Conservation (phyloP, 768 basidiomycete genomes). For the Phallus indusiatus region DNA sequence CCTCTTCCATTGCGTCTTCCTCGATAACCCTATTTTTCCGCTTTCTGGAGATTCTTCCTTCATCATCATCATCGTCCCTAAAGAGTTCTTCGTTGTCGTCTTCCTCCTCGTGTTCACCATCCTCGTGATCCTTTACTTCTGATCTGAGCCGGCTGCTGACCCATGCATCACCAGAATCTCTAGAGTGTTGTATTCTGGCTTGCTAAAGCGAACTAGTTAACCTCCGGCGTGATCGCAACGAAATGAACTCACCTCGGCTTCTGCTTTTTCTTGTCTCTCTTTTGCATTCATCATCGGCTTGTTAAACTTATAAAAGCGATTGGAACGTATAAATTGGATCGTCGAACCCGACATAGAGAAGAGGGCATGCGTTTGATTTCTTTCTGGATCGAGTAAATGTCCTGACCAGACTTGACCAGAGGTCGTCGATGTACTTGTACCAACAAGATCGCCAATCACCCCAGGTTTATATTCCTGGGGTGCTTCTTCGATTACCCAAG, state of each 20-base stretch:
- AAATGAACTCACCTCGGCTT: constrained; percentile 43
- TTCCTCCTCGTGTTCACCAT: constrained; percentile 44
- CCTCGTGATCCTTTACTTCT: too few relatives aligned
- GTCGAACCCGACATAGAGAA: constrained; percentile 79
- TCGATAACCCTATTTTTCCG: constrained; percentile 49
- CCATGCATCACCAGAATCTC: constrained; percentile 69
- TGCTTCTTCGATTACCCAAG: constrained; percentile 87
- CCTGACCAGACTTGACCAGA: constrained; percentile 64
- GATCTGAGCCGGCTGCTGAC: constrained; percentile 54
- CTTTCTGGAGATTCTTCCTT: constrained; percentile 30
- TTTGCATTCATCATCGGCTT: constrained; percentile 70
- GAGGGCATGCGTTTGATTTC: constrained; percentile 65
- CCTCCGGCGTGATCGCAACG: neutral
- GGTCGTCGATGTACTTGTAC: neutral
- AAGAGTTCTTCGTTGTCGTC: neutral
- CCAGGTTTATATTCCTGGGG: constrained; percentile 22
- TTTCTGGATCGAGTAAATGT: constrained; percentile 68
- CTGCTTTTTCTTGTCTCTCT: too few relatives aligned
- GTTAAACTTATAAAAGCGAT: constrained; percentile 90
- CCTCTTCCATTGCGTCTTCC: constrained; percentile 78
- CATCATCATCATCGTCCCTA: constrained; percentile 48
- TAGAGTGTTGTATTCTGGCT: constrained; percentile 58
- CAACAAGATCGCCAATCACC: neutral
- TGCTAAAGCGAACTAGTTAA: constrained; percentile 20
- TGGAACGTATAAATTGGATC: constrained; percentile 82